Conservation (phyloP, 75 land plant species). For the Ceratopteris richardii region DNA sequence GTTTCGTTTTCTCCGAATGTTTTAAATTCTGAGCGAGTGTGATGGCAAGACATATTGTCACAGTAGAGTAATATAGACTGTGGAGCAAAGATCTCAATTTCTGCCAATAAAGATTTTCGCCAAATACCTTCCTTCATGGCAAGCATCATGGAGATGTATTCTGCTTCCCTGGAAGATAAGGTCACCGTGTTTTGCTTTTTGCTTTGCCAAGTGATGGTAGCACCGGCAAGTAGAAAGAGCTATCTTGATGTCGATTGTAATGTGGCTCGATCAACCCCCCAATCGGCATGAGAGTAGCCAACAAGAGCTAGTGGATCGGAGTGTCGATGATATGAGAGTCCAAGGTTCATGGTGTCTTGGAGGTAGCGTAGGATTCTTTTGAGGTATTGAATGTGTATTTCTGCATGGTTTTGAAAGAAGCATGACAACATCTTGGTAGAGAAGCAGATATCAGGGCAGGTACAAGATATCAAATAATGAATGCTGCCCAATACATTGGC, state of each 20-base stretch:
- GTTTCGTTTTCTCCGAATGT: conserved; percentile 24
- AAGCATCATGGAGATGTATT: background rate
- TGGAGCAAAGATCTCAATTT: background rate
- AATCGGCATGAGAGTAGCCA: conserved; percentile 10
- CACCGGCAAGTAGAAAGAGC: background rate
- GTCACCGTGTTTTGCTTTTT: conserved; percentile 7
- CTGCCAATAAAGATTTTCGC: conserved; percentile 7
- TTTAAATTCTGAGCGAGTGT: conserved; percentile 19
- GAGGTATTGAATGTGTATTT: background rate
- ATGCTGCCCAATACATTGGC: background rate
- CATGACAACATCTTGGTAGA: background rate
- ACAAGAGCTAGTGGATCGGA: background rate
- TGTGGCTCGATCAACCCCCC: conserved; percentile 2
- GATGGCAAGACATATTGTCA: conserved; percentile 24
- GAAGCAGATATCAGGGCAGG: background rate
- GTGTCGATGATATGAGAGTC: background rate
- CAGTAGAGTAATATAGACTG: conserved; percentile 1
- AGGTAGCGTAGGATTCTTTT: conserved; percentile 4
- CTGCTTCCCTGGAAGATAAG: conserved; percentile 1
- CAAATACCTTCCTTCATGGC: conserved; percentile 18
- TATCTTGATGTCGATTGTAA: conserved; percentile 4
- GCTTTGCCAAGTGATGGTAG: conserved; percentile 1
- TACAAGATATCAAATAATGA: background rate
- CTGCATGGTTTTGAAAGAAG: background rate
- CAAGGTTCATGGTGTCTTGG: background rate